Conservation (phyloP, 768 basidiomycete species). For the Suillus bovinus region DNA sequence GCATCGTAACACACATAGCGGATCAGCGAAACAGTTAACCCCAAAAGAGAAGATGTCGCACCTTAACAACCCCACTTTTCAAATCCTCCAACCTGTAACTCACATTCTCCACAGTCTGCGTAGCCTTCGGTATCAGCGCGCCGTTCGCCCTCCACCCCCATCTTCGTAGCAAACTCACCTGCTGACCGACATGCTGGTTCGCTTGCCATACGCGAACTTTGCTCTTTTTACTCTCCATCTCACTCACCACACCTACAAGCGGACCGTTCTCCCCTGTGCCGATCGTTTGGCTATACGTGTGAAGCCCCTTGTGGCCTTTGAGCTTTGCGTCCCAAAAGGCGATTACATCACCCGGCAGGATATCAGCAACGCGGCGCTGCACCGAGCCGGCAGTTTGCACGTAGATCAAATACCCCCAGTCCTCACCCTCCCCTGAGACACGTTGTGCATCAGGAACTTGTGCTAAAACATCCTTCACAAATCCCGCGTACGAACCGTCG, state of each 20-base stretch:
- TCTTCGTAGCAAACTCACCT: conserved; percentile 48
- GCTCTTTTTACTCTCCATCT: conserved; percentile 84
- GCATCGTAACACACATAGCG: background rate
- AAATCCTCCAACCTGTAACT: conserved; percentile 89
- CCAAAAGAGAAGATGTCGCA: conserved; percentile 28
- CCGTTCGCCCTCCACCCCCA: conserved; percentile 32
- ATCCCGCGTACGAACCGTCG: conserved; percentile 82
- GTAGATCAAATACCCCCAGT: conserved; percentile 78
- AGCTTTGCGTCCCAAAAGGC: conserved; percentile 74
- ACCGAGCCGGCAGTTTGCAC: conserved; percentile 66
- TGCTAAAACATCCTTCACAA: conserved; percentile 64
- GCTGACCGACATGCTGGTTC: conserved; percentile 81
- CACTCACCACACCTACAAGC: conserved; percentile 73
- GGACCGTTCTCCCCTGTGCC: conserved; percentile 51
- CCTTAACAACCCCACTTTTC: conserved; percentile 83
- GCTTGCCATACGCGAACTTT: conserved; percentile 87
- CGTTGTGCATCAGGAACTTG: conserved; percentile 65
- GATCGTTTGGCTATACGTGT: conserved; percentile 63
- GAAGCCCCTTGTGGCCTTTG: conserved; percentile 78
- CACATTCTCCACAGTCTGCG: conserved; percentile 67
- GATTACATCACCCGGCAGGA: conserved; percentile 85
- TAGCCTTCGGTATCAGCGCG: conserved; percentile 37
- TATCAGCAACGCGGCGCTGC: conserved; percentile 73
- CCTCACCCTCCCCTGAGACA: conserved; percentile 28
- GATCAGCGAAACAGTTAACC: conserved; percentile 13